Conservation (phyloP, 768 basidiomycete species). For the Pisolithus sp. region DNA sequence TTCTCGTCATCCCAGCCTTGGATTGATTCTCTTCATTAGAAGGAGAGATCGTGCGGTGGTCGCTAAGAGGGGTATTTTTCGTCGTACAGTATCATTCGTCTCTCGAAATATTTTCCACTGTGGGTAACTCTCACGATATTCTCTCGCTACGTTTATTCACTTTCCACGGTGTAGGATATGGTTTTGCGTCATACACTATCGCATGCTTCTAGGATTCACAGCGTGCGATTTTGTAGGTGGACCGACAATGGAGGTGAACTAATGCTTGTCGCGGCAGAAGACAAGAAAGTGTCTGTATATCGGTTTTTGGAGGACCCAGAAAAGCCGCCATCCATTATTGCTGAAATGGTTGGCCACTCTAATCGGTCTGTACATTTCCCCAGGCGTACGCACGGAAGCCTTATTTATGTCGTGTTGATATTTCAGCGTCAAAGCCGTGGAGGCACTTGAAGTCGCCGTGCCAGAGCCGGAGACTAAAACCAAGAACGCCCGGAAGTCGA, state of each 20-base stretch:
- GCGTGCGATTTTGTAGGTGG: conserved; percentile 66
- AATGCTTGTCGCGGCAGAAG: conserved; percentile 82
- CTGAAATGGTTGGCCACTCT: conserved; percentile 69
- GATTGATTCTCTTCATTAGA: conserved; percentile 40
- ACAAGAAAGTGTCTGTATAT: conserved; percentile 82
- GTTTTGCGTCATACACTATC: conserved; percentile 61
- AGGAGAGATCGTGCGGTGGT: conserved; percentile 91
- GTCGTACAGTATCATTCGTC: conserved; percentile 70
- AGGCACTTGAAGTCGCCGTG: conserved; percentile 56
- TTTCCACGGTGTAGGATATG: conserved; percentile 57
- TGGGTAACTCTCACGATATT: conserved; percentile 21
- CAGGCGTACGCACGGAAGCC: not conserved
- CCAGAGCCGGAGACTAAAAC: conserved; percentile 26
- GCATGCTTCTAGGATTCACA: conserved; percentile 82
- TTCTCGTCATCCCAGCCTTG: not conserved
- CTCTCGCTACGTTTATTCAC: not conserved
- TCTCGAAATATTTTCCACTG: conserved; percentile 81
- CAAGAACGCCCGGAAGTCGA: conserved; percentile 30
- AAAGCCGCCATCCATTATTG: conserved; percentile 51
- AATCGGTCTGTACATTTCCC: conserved; percentile 58
- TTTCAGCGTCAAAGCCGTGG: conserved; percentile 73
- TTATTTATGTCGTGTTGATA: not conserved
- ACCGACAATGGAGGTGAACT: conserved; percentile 53
- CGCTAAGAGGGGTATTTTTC: conserved; percentile 68
- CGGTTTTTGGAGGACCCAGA: conserved; percentile 43